Conservation (phyloP, 2,329 filamentous ascomycete species). For the Biscogniauxia marginata region DNA sequence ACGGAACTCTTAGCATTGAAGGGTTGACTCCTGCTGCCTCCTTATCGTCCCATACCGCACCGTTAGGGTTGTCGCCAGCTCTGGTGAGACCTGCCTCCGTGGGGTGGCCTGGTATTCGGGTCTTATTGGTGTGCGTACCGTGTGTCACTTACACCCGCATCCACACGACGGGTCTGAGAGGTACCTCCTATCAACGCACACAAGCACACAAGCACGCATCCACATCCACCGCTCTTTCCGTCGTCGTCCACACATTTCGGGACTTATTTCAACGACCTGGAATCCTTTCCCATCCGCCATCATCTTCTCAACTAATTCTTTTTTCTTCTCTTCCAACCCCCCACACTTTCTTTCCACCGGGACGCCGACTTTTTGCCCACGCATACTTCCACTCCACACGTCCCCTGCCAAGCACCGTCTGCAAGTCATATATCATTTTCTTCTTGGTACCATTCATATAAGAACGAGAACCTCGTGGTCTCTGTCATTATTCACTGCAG, state of each 20-base stretch:
- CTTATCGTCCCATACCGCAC: conserved; percentile 14
- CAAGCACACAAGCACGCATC: conserved; percentile 13
- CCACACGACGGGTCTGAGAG: background rate
- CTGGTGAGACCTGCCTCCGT: conserved; percentile 21
- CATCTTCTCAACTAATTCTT: background rate
- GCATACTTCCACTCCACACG: conserved; percentile 4
- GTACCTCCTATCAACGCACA: background rate
- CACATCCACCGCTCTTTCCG: conserved; percentile 30
- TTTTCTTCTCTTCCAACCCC: background rate
- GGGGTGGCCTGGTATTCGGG: conserved; percentile 12
- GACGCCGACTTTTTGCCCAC: background rate
- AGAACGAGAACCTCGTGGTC: conserved; percentile 7
- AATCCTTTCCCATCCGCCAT: conserved; percentile 4
- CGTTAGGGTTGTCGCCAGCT: conserved; percentile 17
- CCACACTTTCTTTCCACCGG: conserved; percentile 2
- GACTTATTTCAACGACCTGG: conserved; percentile 18
- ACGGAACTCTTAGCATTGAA: conserved; percentile 12
- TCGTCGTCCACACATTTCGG: conserved; percentile 12
- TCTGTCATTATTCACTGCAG: background rate
- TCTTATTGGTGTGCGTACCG: background rate
- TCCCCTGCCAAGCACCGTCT: conserved; percentile 8
- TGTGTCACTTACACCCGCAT: conserved; percentile 14
- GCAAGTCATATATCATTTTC: conserved; percentile 8
- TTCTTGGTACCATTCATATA: conserved; percentile 1
- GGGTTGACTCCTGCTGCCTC: background rate